Evolutionary conservation across 441 rosid species (phyloP).

Genomic region (Pelargonium exstipulatum): DNA sequence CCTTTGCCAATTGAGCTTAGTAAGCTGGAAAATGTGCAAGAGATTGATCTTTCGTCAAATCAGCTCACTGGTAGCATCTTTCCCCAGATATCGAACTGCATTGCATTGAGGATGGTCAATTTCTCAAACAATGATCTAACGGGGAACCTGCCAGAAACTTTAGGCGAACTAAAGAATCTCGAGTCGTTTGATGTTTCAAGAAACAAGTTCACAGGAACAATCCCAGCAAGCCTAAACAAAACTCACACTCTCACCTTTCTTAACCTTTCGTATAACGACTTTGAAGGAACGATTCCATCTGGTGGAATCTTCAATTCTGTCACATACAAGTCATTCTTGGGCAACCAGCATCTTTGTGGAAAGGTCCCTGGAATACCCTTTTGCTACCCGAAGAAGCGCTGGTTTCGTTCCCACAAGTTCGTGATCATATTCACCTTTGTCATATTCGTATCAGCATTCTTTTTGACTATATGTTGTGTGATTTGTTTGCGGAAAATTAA

Average conservation of each 20-base stretch:
- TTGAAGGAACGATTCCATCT: constrained; percentile 31
- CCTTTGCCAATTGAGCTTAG: constrained; percentile 36
- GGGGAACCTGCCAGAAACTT: constrained; percentile 33
- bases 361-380: constrained; percentile 6
- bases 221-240: constrained; percentile 30
- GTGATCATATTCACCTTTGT: constrained; percentile 23
- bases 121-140: constrained; percentile 31
- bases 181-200: constrained; percentile 30
- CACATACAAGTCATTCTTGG: constrained; percentile 30
- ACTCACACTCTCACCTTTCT: constrained; percentile 26
- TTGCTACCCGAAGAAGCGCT: constrained; percentile 23
- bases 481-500: constrained; percentile 26
- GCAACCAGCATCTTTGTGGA: constrained; percentile 35
- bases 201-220: constrained; percentile 30
- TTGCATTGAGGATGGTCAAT: constrained; percentile 23
- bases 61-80: constrained; percentile 30
- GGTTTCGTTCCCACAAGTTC: constrained; percentile 23
- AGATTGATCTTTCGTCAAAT: constrained; percentile 34
- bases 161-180: constrained; percentile 31
- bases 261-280: constrained; percentile 31
- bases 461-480: constrained; percentile 24
- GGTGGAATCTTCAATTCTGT: constrained; percentile 30
- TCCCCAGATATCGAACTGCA: constrained; percentile 33
- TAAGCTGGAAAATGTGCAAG: constrained; percentile 35
- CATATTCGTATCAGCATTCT: constrained; percentile 24